These are phyloP conservation scores for Dunaliella primolecta DNA, from an alignment of 139 green algal genomes.

Conservation along the genomic window DNA sequence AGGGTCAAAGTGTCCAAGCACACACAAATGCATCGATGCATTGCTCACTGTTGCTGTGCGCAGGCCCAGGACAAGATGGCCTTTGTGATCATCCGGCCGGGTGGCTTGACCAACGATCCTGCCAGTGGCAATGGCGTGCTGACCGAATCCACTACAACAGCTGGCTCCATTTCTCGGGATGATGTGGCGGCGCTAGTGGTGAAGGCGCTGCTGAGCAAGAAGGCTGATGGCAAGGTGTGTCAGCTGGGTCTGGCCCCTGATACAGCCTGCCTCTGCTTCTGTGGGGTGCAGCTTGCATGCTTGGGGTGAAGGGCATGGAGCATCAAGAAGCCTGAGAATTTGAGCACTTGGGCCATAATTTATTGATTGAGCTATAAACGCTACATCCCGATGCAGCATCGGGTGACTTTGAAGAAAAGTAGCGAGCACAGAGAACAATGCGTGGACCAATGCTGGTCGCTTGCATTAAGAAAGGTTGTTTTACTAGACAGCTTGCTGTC, in stretches of 20 bases:
- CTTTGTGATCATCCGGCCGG: constrained; percentile 90
- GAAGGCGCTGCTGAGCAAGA: constrained; percentile 73
- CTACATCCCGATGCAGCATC: no score
- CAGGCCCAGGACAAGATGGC: constrained; percentile 59
- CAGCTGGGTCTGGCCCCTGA: neutral
- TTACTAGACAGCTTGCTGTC: no score
- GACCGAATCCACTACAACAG: constrained; percentile 73
- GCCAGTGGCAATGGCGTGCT: constrained; percentile 74
- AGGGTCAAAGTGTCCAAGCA: no score
- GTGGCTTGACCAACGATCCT: constrained; percentile 86
- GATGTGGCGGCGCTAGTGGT: constrained; percentile 84
- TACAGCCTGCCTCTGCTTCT: neutral
- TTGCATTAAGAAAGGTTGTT: no score
- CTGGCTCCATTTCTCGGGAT: constrained; percentile 73
- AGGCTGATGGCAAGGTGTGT: constrained; percentile 66
- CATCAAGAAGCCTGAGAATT: neutral
- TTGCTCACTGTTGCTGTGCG: no score
- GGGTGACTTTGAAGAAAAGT: no score
- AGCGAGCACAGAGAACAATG: no score
- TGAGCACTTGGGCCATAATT: no score
- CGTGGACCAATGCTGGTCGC: no score
- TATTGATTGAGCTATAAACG: no score
- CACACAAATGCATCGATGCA: no score
- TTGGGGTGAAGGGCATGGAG: neutral
- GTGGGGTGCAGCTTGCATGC: neutral